phyloP scores from a whole-genome alignment of 192 early-diverging fungal species.

The Gigaspora rosea region DNA sequence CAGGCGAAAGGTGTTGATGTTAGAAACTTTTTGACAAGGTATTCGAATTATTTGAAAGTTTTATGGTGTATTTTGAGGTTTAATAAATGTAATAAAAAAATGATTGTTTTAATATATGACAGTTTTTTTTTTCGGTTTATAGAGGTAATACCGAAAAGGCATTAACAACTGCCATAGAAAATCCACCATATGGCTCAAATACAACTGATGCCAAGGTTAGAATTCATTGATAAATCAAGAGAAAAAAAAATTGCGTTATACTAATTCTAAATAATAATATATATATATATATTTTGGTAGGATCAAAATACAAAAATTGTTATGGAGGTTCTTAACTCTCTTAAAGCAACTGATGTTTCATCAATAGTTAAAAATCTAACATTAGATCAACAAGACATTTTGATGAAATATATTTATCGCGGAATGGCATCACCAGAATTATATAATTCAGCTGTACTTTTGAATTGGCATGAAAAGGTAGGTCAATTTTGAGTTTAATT shows the following conservation, averaged over 20 bases:
- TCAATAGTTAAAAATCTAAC: slow-evolving; percentile 60
- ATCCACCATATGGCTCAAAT: slow-evolving; percentile 72
- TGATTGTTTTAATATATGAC: neutral
- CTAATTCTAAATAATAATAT: neutral
- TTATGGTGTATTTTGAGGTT: neutral
- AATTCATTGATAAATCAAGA: neutral
- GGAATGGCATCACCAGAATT: slow-evolving; percentile 83
- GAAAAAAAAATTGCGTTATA: neutral
- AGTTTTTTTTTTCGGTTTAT: slow-evolving; percentile 36
- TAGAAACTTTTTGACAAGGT: slow-evolving; percentile 44
- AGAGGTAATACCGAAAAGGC: slow-evolving; percentile 55
- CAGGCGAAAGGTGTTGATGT: slow-evolving; percentile 62
- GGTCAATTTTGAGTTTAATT: no score
- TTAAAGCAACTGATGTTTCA: slow-evolving; percentile 69
- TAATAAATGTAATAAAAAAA: no score
- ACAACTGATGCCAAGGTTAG: slow-evolving; percentile 65
- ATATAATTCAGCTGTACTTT: slow-evolving; percentile 80
- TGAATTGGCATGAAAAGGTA: slow-evolving; percentile 96
- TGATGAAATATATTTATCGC: slow-evolving; percentile 93
- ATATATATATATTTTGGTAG: slow-evolving; percentile 40
- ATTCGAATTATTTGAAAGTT: neutral
- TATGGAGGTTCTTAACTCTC: slow-evolving; percentile 77
- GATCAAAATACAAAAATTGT: slow-evolving; percentile 75
- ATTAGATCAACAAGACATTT: slow-evolving; percentile 67
- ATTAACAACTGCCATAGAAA: slow-evolving; percentile 59